Base-by-base conservation (phyloP, 768 basidiomycete genomes). In the Ramaria rubella region DNA sequence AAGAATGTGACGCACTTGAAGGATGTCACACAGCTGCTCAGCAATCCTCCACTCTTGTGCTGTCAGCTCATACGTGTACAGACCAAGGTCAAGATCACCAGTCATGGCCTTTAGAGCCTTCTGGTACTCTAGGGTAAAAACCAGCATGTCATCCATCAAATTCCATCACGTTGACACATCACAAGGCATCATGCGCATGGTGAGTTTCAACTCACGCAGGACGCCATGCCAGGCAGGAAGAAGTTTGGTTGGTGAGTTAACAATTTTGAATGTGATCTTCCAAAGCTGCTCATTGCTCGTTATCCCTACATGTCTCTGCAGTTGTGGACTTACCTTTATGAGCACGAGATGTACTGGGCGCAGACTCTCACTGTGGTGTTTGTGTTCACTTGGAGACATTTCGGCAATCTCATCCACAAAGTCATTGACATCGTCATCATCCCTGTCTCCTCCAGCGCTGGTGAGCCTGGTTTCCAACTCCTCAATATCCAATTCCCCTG, bases 131-230 rank as follows among this genome's bases (percentile, higher is more conserved):
- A 68, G 9, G 0, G 69, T 66, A 58, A 71, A 68, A 1, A 62
- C 43, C 1, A 76, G 58, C 73, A 77, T 75, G 49, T 74, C 63
- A 34, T 61, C 72, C 0, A 68, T 72, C 5, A 68, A 73, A 43
- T 75, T 73, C 75, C 73, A 76, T 0, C 65, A 58, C 0, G 73
- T 75, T 2, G 54, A 24, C 0, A 77, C 69, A 57, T 78, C 71
- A 2, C 68, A 64, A 1, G 74, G 74, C 60, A 77, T 71, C 17
- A 68, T 63, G 2, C 61, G 57, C 1, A n/a, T 9, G 1, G 45
- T 7, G 3, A 71, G 50, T 0, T 61, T 36, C 4, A 58, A 43
- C 1, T 62, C 56, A 1, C 59, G 8, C 0, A 70, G 44, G 6
- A 44, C 55, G 0, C 42, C n/a, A 1, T 61, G 44, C 71, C 73